Conservation (phyloP, 2,329 filamentous ascomycete genomes). For the Scedosporium minutisporum region DNA sequence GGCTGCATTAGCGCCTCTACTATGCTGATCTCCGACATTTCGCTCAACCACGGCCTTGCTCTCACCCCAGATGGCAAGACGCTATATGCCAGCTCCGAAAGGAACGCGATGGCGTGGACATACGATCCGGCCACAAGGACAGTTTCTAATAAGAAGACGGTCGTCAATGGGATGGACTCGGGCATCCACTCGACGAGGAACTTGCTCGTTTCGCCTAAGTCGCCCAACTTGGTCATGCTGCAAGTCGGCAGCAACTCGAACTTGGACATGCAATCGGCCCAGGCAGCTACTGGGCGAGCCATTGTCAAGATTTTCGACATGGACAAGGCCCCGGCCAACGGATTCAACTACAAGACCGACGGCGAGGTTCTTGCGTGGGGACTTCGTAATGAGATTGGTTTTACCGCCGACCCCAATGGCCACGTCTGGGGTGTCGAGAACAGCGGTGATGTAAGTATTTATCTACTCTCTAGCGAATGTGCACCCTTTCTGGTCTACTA, state of each 20-base stretch:
- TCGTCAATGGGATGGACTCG: conserved; percentile 27
- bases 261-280: conserved; percentile 24
- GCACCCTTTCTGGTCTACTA: neutral
- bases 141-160: conserved; percentile 30
- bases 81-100: conserved; percentile 27
- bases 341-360: conserved; percentile 27
- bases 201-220: conserved; percentile 22
- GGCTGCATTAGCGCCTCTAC: conserved; percentile 28
- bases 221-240: conserved; percentile 27
- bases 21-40: conserved; percentile 22
- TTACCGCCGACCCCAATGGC: conserved; percentile 36
- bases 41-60: conserved; percentile 30
- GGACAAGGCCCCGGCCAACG: conserved; percentile 21
- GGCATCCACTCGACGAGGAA: conserved; percentile 29
- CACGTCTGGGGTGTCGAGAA: conserved; percentile 41
- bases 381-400: conserved; percentile 54
- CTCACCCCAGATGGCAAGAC: conserved; percentile 28
- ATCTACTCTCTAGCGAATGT: neutral
- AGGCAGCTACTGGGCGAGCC: conserved; percentile 18
- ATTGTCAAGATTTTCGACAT: conserved; percentile 33
- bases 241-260: conserved; percentile 29
- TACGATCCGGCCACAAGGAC: conserved; percentile 42
- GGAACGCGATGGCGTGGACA: conserved; percentile 41
- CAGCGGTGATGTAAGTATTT: conserved; percentile 31
- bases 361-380: conserved; percentile 29